A percentile compares a stretch with the other conserved stretches of the same genome.
Conservation (phyloP, 441 rosid genomes). For the Arabidopsis lyrata region DNA sequence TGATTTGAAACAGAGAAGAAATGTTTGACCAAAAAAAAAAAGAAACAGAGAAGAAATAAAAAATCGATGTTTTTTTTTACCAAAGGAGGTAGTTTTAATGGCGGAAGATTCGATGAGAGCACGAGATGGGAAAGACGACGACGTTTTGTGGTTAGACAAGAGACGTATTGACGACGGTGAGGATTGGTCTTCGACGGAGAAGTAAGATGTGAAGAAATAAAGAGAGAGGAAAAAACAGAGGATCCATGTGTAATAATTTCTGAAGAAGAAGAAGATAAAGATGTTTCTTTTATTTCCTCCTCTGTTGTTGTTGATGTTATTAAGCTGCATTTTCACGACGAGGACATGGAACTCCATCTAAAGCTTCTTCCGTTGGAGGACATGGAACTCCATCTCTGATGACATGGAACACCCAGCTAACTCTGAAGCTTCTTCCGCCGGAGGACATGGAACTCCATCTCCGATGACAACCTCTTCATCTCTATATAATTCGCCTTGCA, state of each 20-base stretch:
- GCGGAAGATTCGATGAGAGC: constrained; percentile 73
- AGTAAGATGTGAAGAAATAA: constrained; percentile 70
- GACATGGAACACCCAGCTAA: too few species aligned
- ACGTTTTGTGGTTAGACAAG: constrained; percentile 51
- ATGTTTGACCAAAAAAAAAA: too few species aligned
- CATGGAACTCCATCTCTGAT: too few species aligned
- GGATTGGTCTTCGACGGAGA: constrained; percentile 61
- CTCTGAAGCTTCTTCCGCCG: too few species aligned
- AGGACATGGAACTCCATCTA: too few species aligned
- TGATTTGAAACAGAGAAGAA: constrained; percentile 10
- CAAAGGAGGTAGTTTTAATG: constrained; percentile 16
- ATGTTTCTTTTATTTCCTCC: constrained; percentile 39
- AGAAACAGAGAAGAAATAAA: constrained; percentile 9
- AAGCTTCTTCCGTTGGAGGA: too few species aligned
- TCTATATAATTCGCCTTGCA: too few species aligned
- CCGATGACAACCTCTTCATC: too few species aligned
- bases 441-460: too few species aligned
- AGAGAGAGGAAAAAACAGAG: constrained; percentile 80
- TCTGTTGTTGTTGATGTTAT: constrained; percentile 31
- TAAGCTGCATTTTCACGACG: constrained; percentile 60
- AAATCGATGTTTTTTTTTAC: constrained; percentile 7
- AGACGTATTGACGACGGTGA: constrained; percentile 51
- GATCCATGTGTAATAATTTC: constrained; percentile 74
- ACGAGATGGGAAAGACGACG: constrained; percentile 58
- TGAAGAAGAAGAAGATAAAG: constrained; percentile 53